phyloP scores from a whole-genome alignment of 1,284 basidiomycete species.

The Naganishia cerealis region DNA sequence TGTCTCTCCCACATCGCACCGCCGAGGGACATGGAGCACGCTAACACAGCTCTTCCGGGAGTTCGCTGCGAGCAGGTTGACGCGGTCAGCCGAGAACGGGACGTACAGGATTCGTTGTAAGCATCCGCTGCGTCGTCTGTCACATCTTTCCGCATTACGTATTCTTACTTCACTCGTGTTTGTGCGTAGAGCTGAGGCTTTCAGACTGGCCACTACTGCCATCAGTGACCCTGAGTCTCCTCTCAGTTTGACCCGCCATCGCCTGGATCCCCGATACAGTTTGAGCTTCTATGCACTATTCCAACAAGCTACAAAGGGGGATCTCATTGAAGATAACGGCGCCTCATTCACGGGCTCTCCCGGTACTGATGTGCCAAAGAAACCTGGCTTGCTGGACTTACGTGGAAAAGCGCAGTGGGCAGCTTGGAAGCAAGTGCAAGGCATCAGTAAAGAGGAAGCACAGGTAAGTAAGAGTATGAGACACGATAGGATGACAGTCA shows the following conservation, averaged over 20 bases:
- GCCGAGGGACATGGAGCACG: neutral
- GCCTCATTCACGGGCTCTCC: neutral
- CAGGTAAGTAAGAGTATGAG: conserved; percentile 62
- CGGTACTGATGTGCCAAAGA: neutral
- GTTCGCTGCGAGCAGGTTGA: too few relatives aligned
- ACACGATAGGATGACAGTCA: neutral
- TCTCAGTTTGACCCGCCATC: neutral
- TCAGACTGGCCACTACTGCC: conserved; percentile 5
- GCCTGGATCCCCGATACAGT: conserved; percentile 9
- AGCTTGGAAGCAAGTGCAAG: conserved; percentile 88
- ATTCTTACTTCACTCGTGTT: too few relatives aligned
- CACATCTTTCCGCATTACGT: too few relatives aligned
- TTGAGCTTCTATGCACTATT: conserved; percentile 10
- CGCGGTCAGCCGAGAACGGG: too few relatives aligned
- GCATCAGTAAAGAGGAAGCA: conserved; percentile 73
- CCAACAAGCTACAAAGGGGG: conserved; percentile 77
- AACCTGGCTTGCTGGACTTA: conserved; percentile 86
- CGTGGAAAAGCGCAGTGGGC: conserved; percentile 95
- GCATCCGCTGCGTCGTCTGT: too few relatives aligned
- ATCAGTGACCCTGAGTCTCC: neutral
- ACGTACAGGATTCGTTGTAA: too few relatives aligned
- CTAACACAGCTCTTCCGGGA: neutral
- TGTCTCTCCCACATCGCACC: neutral
- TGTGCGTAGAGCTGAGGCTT: conserved; percentile 5
- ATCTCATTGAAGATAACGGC: conserved; percentile 67